Conservation (phyloP, 306 rosid genomes). For the Trifolium pratense region DNA sequence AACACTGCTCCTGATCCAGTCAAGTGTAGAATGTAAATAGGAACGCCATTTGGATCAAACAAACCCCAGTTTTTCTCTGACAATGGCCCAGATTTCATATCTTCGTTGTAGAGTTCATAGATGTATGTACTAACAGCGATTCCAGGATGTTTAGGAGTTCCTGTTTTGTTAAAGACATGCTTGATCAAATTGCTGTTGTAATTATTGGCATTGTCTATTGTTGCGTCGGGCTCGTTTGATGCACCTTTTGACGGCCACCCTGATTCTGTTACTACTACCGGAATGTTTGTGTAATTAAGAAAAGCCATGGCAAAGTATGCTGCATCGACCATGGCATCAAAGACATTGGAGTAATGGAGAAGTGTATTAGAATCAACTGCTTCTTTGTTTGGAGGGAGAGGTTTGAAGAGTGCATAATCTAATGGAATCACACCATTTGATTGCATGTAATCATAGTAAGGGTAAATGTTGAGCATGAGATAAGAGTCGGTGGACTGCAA, state of each 20-base stretch:
- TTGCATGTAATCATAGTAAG: constrained; percentile 84
- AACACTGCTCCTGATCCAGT: constrained; percentile 67
- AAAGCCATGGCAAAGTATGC: constrained; percentile 78
- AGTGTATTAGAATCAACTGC: constrained; percentile 87
- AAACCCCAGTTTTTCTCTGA: constrained; percentile 92
- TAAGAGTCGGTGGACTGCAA: constrained; percentile 72
- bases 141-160: constrained; percentile 83
- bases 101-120: constrained; percentile 86
- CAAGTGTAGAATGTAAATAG: constrained; percentile 72
- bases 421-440: constrained; percentile 81
- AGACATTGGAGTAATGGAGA: constrained; percentile 82
- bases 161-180: constrained; percentile 75
- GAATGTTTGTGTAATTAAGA: constrained; percentile 72
- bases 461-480: constrained; percentile 80
- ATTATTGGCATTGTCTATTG: constrained; percentile 76
- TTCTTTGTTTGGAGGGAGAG: constrained; percentile 77
- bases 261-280: constrained; percentile 76
- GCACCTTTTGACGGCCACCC: constrained; percentile 88
- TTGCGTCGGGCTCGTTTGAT: constrained; percentile 76
- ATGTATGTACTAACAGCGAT: constrained; percentile 73
- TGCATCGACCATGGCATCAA: constrained; percentile 85
- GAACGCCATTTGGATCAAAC: constrained; percentile 64
- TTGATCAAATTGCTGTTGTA: constrained; percentile 85
- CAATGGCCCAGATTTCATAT: constrained; percentile 56
- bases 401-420: constrained; percentile 77